A percentile compares a stretch with the other conserved stretches of the same genome.
phyloP scores from a whole-genome alignment of 2,329 filamentous ascomycete genomes.

The Remersonia thermophila region DNA sequence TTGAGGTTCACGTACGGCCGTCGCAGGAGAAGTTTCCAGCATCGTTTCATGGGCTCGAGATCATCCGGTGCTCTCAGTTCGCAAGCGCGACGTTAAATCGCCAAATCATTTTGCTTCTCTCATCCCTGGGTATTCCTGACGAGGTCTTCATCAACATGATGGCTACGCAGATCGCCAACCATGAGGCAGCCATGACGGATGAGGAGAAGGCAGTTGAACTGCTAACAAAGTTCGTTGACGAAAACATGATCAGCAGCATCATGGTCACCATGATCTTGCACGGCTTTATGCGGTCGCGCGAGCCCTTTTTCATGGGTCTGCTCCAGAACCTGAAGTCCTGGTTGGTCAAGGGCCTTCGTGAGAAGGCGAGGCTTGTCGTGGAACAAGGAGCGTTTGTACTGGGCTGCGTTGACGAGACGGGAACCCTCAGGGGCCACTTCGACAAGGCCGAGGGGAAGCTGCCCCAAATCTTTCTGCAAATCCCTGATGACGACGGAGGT shows the following conservation, averaged over 20 bases:
- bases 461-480: slow-evolving; percentile 82
- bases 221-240: slow-evolving; percentile 66
- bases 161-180: slow-evolving; percentile 50
- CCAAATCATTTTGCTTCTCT: slow-evolving; percentile 79
- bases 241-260: slow-evolving; percentile 65
- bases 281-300: slow-evolving; percentile 60
- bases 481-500: slow-evolving; percentile 46
- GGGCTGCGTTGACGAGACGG: slow-evolving; percentile 79
- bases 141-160: slow-evolving; percentile 56
- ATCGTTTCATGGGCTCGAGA: slow-evolving; percentile 60
- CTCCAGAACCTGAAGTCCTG: slow-evolving; percentile 78
- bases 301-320: slow-evolving; percentile 73
- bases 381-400: slow-evolving; percentile 77
- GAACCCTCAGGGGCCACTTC: slow-evolving; percentile 58
- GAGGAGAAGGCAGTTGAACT: slow-evolving; percentile 51
- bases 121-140: slow-evolving; percentile 59
- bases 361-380: slow-evolving; percentile 78
- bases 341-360: slow-evolving; percentile 80
- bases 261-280: slow-evolving; percentile 66
- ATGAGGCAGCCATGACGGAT: slow-evolving; percentile 58
- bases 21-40: slow-evolving; percentile 83
- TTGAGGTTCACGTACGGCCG: slow-evolving; percentile 63
- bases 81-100: slow-evolving; percentile 74
- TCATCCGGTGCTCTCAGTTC: slow-evolving; percentile 69
- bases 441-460: slow-evolving; percentile 39